These are phyloP conservation scores for Zangia roseola DNA, from an alignment of 768 basidiomycete genomes.

Conservation along the genomic window DNA sequence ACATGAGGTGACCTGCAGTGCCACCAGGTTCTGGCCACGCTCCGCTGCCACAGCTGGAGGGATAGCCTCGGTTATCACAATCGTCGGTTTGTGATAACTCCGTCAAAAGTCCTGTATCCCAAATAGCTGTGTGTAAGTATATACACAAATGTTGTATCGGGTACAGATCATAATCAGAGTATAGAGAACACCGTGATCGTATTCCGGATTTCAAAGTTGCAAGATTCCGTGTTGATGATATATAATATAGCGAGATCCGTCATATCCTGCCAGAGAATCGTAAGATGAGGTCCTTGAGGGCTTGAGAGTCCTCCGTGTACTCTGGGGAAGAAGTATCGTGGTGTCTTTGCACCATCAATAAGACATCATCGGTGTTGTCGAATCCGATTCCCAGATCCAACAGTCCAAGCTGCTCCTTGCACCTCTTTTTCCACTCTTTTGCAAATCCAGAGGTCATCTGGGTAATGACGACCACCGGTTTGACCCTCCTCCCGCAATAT, in stretches of 20 bases:
- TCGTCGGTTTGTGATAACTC: too few species aligned
- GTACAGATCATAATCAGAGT: neutral
- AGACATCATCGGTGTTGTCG: neutral
- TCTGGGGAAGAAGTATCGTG: conserved; percentile 15
- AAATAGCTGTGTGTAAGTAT: too few species aligned
- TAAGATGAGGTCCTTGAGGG: conserved; percentile 18
- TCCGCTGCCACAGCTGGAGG: neutral
- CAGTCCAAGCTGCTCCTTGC: conserved; percentile 13
- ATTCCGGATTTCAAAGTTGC: too few species aligned
- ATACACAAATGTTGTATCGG: too few species aligned
- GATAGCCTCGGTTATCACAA: neutral
- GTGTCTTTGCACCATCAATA: conserved; percentile 19
- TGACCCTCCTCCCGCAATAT: conserved; percentile 25
- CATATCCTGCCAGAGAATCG: conserved; percentile 13
- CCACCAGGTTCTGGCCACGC: conserved; percentile 16
- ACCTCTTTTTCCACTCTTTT: conserved; percentile 19
- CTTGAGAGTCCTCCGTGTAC: conserved; percentile 16
- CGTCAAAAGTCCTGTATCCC: too few species aligned
- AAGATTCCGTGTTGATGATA: neutral
- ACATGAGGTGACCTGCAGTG: too few species aligned
- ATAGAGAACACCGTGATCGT: too few species aligned
- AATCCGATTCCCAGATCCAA: conserved; percentile 9
- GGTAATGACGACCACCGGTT: conserved; percentile 25
- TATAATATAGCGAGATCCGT: neutral
- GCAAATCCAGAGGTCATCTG: conserved; percentile 20